Percentiles rank a stretch among this genome's conserved stretches.
Evolutionary conservation across 495 filamentous ascomycete genomes (phyloP).

Genomic region (Tetracladium marchalianum): DNA sequence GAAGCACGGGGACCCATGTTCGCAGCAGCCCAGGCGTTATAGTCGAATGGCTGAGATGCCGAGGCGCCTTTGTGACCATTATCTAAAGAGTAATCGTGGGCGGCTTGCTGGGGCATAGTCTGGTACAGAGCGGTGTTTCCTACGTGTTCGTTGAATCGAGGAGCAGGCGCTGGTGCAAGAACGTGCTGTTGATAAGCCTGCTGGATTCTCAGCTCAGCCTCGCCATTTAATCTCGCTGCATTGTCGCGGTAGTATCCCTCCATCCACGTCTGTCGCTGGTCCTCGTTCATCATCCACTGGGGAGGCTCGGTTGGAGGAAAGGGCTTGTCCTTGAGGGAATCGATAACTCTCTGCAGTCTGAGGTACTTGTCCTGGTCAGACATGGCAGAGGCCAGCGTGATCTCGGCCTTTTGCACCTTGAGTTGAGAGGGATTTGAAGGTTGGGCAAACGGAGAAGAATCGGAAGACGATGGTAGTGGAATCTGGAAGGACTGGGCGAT

Average conservation of each 20-base stretch:
- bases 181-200: constrained; percentile 1
- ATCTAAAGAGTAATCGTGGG: no score
- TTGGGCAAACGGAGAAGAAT: not conserved
- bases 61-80: not conserved
- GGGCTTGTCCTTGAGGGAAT: constrained; percentile 20
- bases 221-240: constrained; percentile 13
- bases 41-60: constrained; percentile 4
- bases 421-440: not conserved
- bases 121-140: not conserved
- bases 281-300: constrained; percentile 19
- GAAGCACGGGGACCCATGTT: no score
- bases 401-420: not conserved
- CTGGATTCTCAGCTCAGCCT: constrained; percentile 2
- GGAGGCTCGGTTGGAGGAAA: constrained; percentile 24
- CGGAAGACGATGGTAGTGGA: not conserved
- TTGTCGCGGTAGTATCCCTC: constrained; percentile 22
- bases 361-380: constrained; percentile 1
- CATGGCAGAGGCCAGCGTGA: not conserved
- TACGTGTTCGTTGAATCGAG: constrained; percentile 7
- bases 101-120: no score
- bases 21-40: constrained; percentile 5
- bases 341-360: constrained; percentile 11
- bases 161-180: not conserved
- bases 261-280: constrained; percentile 21
- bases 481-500: not conserved